A percentile compares a stretch with the other conserved stretches of the same genome.
phyloP scores from a whole-genome alignment of 306 rosid species.

The Prosopis cineraria region DNA sequence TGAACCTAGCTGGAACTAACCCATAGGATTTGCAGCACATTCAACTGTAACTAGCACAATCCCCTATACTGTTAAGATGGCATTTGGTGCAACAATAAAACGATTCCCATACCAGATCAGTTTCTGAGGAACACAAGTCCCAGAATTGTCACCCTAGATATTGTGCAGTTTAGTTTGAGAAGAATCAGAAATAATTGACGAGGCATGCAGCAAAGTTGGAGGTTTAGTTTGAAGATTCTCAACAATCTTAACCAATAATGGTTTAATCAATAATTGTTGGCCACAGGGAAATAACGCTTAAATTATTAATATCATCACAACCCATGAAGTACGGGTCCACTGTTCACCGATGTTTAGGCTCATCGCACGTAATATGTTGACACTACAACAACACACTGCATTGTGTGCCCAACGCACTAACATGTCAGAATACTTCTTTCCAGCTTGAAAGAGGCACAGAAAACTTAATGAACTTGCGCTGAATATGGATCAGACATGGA shows the following conservation, averaged over 20 bases:
- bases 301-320: background rate
- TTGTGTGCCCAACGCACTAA: background rate
- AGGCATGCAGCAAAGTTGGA: background rate
- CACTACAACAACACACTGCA: background rate
- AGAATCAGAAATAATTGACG: background rate
- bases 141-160: background rate
- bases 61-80: background rate
- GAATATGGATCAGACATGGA: too few relatives aligned
- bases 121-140: background rate
- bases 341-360: background rate
- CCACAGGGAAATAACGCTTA: background rate
- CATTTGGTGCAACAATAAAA: background rate
- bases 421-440: background rate
- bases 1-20: background rate
- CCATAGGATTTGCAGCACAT: background rate
- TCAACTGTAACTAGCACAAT: background rate
- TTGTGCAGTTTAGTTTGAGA: background rate
- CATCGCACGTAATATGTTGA: background rate
- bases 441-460: background rate
- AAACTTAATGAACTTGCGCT: background rate
- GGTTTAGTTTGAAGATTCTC: background rate
- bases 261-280: background rate
- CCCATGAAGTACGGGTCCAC: too few relatives aligned
- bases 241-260: background rate
- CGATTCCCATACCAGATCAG: background rate